These are phyloP conservation scores for Cyberlindnera lachancei DNA, from an alignment of 805 yeast genomes.

Conservation along the genomic window DNA sequence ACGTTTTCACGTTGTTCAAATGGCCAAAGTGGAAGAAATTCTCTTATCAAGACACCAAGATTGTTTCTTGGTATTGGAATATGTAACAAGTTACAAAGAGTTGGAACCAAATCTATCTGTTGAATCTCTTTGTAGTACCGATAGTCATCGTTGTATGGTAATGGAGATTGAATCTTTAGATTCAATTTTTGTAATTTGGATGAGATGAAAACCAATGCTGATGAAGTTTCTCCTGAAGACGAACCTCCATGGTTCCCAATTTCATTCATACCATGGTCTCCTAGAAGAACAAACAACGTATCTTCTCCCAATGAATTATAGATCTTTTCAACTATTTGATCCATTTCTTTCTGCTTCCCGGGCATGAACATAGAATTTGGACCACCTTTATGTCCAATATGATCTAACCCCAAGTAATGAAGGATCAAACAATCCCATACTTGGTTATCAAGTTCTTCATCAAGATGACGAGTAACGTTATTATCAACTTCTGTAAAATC, in stretches of 20 bases:
- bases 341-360: conserved; percentile 82
- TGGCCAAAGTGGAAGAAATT: conserved; percentile 47
- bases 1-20: conserved; percentile 28
- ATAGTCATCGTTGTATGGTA: conserved; percentile 34
- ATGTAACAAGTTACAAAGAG: conserved; percentile 68
- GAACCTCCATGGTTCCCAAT: conserved; percentile 97
- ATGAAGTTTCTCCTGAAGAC: conserved; percentile 83
- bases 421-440: conserved; percentile 83
- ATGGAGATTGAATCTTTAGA: conserved; percentile 13
- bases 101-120: conserved; percentile 90
- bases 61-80: conserved; percentile 87
- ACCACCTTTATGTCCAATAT: conserved; percentile 97
- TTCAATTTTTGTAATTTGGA: conserved; percentile 38
- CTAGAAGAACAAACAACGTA: conserved; percentile 69
- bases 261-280: conserved; percentile 97
- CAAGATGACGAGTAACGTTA: conserved; percentile 86
- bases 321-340: conserved; percentile 46
- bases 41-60: conserved; percentile 63
- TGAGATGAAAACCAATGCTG: conserved; percentile 69
- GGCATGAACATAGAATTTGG: conserved; percentile 77
- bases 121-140: conserved; percentile 41
- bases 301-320: conserved; percentile 38
- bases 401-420: conserved; percentile 92
- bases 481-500: conserved; percentile 92
- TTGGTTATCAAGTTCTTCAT: conserved; percentile 39